A percentile compares a stretch with the other conserved stretches of the same genome.
phyloP scores from a whole-genome alignment of 2,329 filamentous ascomycete genomes.

The Diaporthe humulicola region DNA sequence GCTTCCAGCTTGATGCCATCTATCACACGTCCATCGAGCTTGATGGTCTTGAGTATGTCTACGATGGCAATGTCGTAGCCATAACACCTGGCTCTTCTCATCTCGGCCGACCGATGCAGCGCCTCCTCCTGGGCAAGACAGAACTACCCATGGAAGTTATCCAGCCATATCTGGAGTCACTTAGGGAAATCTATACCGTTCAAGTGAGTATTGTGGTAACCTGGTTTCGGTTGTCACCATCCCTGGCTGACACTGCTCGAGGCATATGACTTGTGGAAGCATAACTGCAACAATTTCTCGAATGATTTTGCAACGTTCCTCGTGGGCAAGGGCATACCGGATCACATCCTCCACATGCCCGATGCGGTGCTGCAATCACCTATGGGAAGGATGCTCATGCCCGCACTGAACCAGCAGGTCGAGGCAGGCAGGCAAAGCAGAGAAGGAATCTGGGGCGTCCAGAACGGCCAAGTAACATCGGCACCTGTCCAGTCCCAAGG shows the following conservation, averaged over 20 bases:
- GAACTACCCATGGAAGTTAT: conserved; percentile 85
- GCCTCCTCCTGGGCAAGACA: conserved; percentile 80
- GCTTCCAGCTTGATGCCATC: conserved; percentile 84
- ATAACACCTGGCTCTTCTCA: conserved; percentile 87
- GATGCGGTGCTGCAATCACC: conserved; percentile 87
- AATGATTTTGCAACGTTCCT: conserved; percentile 94
- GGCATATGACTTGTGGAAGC: conserved; percentile 89
- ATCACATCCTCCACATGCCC: conserved; percentile 87
- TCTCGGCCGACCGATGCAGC: conserved; percentile 85
- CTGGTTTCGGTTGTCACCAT: neutral
- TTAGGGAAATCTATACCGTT: conserved; percentile 85
- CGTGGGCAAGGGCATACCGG: conserved; percentile 88
- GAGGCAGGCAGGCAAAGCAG: conserved; percentile 60
- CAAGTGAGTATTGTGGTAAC: conserved; percentile 64
- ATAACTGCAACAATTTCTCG: conserved; percentile 99
- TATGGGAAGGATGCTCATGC: conserved; percentile 88
- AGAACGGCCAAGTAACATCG: conserved; percentile 47
- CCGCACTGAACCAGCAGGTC: conserved; percentile 71
- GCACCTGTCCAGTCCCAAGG: conserved; percentile 41
- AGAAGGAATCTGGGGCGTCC: conserved; percentile 64
- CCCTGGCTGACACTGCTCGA: conserved; percentile 49
- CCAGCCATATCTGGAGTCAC: conserved; percentile 86
- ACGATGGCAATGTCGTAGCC: conserved; percentile 87
- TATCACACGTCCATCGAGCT: conserved; percentile 95
- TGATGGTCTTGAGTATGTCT: conserved; percentile 88